Base-by-base conservation (phyloP, 441 rosid species). In the Croton laevigatus region DNA sequence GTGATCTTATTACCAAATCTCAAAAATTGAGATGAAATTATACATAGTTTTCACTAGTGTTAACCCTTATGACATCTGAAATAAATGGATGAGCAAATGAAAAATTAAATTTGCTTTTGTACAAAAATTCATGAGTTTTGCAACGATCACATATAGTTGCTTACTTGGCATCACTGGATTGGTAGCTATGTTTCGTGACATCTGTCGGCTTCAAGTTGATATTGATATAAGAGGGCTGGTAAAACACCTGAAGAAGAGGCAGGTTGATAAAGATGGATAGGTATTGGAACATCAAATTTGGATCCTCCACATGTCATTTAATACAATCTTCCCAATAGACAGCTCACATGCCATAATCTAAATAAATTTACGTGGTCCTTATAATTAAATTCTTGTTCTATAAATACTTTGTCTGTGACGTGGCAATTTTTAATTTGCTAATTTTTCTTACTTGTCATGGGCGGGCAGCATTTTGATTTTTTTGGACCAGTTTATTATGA, bases 311-410 rank as follows among this genome's bases (percentile, higher is more conserved):
- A 46, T 49, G 69, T 34, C 59, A 65, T 32, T 51, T 65, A 51
- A 46, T 48, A 20, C 3, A 38, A 57, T 27, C 16, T 57, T 57
- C 61, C 23, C 61, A 57, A 49, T 3, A 27, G 59, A 71, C 73
- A 65, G 61, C 66, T 70, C 74, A 75, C 66, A 58, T 69, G 65
- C 7, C 64, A 64, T 38, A 19, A 48, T 22, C 23, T n/a, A 36
- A n/a, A 59, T n/a, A 36, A n/a, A 59, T 8, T 13, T n/a, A 40
- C 5, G 44, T 60, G 36, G 67, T 71, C 59, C 71, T 70, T n/a
- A n/a, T 52, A n/a, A 52, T n/a, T 17, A n/a, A n/a, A n/a, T n/a
- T n/a, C n/a, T 19, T 0, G 5, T 6, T 19, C 5, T 48, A 14
- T 49, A 12, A 3, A 49, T 52, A 10, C n/a, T 52, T 6, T 52